Base-by-base conservation (phyloP, 164 flowering plant genomes). In the Liquidambar formosana region DNA sequence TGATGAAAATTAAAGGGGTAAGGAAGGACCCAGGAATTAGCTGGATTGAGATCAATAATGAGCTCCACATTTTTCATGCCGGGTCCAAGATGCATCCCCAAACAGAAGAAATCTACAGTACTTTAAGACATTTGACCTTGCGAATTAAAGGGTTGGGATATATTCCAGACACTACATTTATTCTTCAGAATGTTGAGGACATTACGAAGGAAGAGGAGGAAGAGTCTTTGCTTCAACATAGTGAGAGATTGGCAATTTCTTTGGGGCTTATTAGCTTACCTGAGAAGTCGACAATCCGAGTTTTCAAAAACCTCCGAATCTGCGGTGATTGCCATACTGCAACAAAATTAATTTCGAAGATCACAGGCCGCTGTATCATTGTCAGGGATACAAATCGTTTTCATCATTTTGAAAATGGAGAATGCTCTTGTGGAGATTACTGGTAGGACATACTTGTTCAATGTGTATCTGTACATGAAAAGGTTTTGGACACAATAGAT, bases 391-490 rank as follows among this genome's bases (percentile, higher is more conserved):
- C 76, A 4, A 78, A 73, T 57, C 57, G 78, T 8, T 75, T 75
- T 75, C 78, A 75, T 47, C 75, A 75, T 71, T 75, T 75, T 22
- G 71, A 64, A 67, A 61, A 64, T 47, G 81, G 81, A 10, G 23
- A 43, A 28, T 78, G 81, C 49, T 78, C 81, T 33, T 78, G 81
- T 69, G 63, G 76, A 25, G 78, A 78, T 65, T 75, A 71, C 54
- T 78, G 81, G 81, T 78, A 72, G 65, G 27, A 60, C n/a, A 58
- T 26, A 18, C 21, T 58, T 26, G 41, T 33, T 54, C 22, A 8
- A 25, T 25, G 11, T 56, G 59, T 56, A 56, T 56, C 18, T 58
- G 43, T 58, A 26, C 19, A 15, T 26, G 18, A 4, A 58, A 58
- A 16, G 26, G 9, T 26, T 58, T 15, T 58, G 38, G 5, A 58